Conservation (phyloP, 2,329 filamentous ascomycete genomes). For the Fusarium tupiense region DNA sequence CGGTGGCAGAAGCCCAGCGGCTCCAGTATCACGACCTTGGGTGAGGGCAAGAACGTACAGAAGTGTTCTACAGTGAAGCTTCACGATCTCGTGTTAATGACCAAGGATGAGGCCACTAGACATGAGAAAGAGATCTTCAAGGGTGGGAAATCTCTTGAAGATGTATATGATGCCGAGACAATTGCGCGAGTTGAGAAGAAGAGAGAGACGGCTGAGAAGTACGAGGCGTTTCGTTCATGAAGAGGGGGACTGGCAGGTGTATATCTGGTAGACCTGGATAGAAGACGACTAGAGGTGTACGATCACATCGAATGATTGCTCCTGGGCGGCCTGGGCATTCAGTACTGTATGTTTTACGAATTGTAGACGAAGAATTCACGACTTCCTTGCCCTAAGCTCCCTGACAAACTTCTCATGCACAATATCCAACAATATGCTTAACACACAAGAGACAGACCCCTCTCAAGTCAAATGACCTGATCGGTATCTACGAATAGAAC, state of each 20-base stretch:
- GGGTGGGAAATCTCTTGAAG: constrained; percentile 71
- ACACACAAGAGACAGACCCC: not conserved
- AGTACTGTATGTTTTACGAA: constrained; percentile 1
- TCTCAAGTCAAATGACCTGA: no score
- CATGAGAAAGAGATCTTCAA: constrained; percentile 85
- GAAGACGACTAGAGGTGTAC: not conserved
- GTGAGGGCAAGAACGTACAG: constrained; percentile 76
- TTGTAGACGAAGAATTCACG: not conserved
- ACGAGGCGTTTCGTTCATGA: constrained; percentile 60
- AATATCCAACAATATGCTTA: not conserved
- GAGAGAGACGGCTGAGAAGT: constrained; percentile 72
- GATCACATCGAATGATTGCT: not conserved
- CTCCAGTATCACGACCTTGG: constrained; percentile 68
- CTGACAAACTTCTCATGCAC: not conserved
- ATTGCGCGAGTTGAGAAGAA: constrained; percentile 74
- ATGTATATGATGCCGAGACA: constrained; percentile 77
- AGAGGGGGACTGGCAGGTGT: not conserved
- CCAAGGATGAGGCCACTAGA: constrained; percentile 83
- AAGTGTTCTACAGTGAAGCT: constrained; percentile 76
- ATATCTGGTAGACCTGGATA: not conserved
- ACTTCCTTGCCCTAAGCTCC: not conserved
- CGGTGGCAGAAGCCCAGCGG: constrained; percentile 77
- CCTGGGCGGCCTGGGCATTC: not conserved
- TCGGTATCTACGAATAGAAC: not conserved
- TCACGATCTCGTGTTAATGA: constrained; percentile 86